Percentiles rank a stretch among this genome's conserved stretches.
Conservation (phyloP, 1,139 yeast genomes). For the Lodderomyces margitis region DNA sequence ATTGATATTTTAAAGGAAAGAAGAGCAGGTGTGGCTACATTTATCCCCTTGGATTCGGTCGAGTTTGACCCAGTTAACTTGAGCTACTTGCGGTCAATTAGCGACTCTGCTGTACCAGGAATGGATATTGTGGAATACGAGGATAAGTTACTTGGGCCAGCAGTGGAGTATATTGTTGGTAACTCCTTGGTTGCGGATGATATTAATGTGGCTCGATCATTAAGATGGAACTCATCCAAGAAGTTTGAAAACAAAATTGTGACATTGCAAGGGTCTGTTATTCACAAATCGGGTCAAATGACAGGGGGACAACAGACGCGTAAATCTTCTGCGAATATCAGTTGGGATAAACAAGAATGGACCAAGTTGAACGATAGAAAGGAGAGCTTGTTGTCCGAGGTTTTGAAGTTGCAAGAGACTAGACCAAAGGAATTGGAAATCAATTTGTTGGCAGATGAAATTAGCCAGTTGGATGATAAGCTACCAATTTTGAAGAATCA, state of each 20-base stretch:
- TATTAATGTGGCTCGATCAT: slow-evolving; percentile 62
- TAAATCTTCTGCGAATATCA: slow-evolving; percentile 28
- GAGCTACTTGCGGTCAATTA: slow-evolving; percentile 57
- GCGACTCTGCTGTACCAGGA: slow-evolving; percentile 58
- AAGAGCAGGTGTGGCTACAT: slow-evolving; percentile 80
- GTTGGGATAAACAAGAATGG: slow-evolving; percentile 79
- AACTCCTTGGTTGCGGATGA: slow-evolving; percentile 78
- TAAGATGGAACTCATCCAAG: slow-evolving; percentile 60
- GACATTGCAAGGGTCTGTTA: slow-evolving; percentile 79
- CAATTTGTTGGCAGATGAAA: slow-evolving; percentile 54
- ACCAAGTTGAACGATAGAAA: slow-evolving; percentile 56
- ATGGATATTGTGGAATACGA: slow-evolving; percentile 75
- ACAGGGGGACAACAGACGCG: slow-evolving; percentile 72
- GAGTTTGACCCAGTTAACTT: slow-evolving; percentile 52
- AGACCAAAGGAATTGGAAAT: slow-evolving; percentile 59
- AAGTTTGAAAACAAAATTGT: slow-evolving; percentile 66
- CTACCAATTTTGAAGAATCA: slow-evolving; percentile 53
- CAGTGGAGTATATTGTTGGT: slow-evolving; percentile 79
- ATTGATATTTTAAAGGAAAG: slow-evolving; percentile 82
- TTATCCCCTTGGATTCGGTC: slow-evolving; percentile 84
- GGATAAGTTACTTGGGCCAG: slow-evolving; percentile 62
- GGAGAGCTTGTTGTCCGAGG: slow-evolving; percentile 56
- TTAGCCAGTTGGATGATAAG: slow-evolving; percentile 53
- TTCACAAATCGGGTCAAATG: slow-evolving; percentile 86
- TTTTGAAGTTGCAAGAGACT: slow-evolving; percentile 48